Evolutionary conservation across 1,284 basidiomycete genomes (phyloP).

Genomic region (Rhodotorula sp.): DNA sequence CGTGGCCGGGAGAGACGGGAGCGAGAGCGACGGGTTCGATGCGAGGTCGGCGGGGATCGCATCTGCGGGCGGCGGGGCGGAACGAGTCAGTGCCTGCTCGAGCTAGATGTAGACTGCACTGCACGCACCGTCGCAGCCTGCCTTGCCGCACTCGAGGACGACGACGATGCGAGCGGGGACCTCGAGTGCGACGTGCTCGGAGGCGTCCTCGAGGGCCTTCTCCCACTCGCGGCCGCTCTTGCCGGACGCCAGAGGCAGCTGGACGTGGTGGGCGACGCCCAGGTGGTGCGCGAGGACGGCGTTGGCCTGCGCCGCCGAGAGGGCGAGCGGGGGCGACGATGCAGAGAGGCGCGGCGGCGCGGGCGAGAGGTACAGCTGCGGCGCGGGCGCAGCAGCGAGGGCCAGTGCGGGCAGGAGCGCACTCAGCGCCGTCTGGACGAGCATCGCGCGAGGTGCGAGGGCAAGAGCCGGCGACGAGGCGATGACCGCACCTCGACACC

Average conservation of each 20-base stretch:
- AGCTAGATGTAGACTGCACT: too few relatives aligned
- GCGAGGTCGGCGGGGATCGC: not conserved
- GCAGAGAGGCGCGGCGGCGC: constrained; percentile 1
- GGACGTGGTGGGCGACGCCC: constrained; percentile 17
- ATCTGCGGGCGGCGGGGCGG: not conserved
- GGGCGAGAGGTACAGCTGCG: constrained; percentile 15
- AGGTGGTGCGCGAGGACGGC: constrained; percentile 39
- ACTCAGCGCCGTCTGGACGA: too few relatives aligned
- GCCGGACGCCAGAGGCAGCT: not conserved
- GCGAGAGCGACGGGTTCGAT: not conserved
- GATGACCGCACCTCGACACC: too few relatives aligned
- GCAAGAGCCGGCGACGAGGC: not conserved
- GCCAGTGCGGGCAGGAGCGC: not conserved
- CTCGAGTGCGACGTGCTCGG: not conserved
- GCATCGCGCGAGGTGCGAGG: not conserved
- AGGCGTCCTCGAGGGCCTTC: not conserved
- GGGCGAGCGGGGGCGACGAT: not conserved
- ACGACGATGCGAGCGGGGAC: constrained; percentile 17
- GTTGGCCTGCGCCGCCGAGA: constrained; percentile 34
- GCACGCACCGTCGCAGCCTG: constrained; percentile 8
- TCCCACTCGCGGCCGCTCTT: not conserved
- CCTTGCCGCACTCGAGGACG: constrained; percentile 34
- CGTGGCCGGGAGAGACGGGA: constrained; percentile 29
- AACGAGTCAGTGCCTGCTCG: not conserved
- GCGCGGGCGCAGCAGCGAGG: not conserved